Conservation (phyloP, 2,329 filamentous ascomycete species). For the Fusarium devonianum region DNA sequence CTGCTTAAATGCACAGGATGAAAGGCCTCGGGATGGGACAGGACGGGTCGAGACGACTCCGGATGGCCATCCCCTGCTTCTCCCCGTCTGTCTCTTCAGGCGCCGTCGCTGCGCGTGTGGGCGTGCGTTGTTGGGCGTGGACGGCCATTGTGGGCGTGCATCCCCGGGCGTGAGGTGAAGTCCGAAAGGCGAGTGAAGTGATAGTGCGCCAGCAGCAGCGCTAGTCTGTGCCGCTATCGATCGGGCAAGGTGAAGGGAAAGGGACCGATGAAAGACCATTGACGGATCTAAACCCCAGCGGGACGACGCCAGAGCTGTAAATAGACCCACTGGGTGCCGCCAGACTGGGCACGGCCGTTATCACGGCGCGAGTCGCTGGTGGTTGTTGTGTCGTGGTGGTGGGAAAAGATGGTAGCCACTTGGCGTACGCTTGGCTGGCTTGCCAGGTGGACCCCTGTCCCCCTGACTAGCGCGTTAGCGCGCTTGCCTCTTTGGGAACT, state of each 20-base stretch:
- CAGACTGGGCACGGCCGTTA: slow-evolving; percentile 21
- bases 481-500: slow-evolving; percentile 5
- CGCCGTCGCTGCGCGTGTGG: slow-evolving; percentile 6
- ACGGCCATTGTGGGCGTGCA: background rate
- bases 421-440: slow-evolving; percentile 6
- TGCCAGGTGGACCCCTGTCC: slow-evolving; percentile 5
- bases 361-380: too few relatives aligned
- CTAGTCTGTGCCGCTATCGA: slow-evolving; percentile 35
- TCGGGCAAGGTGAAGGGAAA: slow-evolving; percentile 3
- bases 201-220: slow-evolving; percentile 24
- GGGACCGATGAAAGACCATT: slow-evolving; percentile 3
- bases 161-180: background rate
- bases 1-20: slow-evolving; percentile 36
- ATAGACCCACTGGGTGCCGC: slow-evolving; percentile 16
- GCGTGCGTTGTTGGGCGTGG: slow-evolving; percentile 20
- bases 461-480: slow-evolving; percentile 20
- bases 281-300: slow-evolving; percentile 18
- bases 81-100: slow-evolving; percentile 4
- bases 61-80: slow-evolving; percentile 8
- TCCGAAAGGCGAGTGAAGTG: slow-evolving; percentile 10
- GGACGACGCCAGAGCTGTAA: slow-evolving; percentile 8
- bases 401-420: slow-evolving; percentile 22
- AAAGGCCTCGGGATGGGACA: background rate
- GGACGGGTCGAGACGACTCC: background rate
- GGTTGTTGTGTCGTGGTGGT: too few relatives aligned